A percentile compares a stretch with the other conserved stretches of the same genome.
phyloP scores from a whole-genome alignment of 2,329 filamentous ascomycete genomes.

The Apiospora malaysiana region DNA sequence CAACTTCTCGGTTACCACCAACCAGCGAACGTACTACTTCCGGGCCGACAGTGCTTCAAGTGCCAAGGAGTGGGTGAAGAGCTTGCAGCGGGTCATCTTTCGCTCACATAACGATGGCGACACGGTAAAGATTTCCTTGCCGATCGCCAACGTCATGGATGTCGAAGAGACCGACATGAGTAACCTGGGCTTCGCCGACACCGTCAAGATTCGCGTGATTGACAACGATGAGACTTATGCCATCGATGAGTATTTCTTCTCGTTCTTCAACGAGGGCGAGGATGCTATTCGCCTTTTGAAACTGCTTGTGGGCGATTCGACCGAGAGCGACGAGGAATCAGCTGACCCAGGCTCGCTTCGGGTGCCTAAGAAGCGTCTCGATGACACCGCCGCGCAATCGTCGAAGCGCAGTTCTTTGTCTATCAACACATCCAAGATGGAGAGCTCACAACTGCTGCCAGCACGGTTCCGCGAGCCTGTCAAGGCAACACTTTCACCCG shows the following conservation, averaged over 20 bases:
- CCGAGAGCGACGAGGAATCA: slow-evolving; percentile 49
- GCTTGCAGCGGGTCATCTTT: slow-evolving; percentile 93
- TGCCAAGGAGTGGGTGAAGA: slow-evolving; percentile 96
- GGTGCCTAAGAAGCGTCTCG: slow-evolving; percentile 19
- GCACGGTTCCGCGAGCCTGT: slow-evolving; percentile 60
- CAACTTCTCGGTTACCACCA: slow-evolving; percentile 81
- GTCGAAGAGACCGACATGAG: slow-evolving; percentile 78
- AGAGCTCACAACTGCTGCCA: slow-evolving; percentile 38
- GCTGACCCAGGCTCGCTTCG: slow-evolving; percentile 27
- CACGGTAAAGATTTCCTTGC: slow-evolving; percentile 93
- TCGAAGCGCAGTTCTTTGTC: slow-evolving; percentile 30
- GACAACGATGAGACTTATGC: slow-evolving; percentile 95
- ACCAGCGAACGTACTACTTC: slow-evolving; percentile 85
- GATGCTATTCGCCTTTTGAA: slow-evolving; percentile 83
- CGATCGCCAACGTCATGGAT: slow-evolving; percentile 87
- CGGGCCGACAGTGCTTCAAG: slow-evolving; percentile 85
- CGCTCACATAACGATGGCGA: slow-evolving; percentile 95
- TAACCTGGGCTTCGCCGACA: slow-evolving; percentile 90
- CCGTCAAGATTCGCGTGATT: slow-evolving; percentile 89
- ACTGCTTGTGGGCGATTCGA: slow-evolving; percentile 71
- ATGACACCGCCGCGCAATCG: background rate
- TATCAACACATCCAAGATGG: slow-evolving; percentile 9
- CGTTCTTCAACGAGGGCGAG: slow-evolving; percentile 86
- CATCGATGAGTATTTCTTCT: slow-evolving; percentile 98
- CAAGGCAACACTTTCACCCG: slow-evolving; percentile 64